These are phyloP conservation scores for Paramecium sexaurelia DNA, from an alignment of 73 alveolate genomes.

Conservation along the genomic window DNA sequence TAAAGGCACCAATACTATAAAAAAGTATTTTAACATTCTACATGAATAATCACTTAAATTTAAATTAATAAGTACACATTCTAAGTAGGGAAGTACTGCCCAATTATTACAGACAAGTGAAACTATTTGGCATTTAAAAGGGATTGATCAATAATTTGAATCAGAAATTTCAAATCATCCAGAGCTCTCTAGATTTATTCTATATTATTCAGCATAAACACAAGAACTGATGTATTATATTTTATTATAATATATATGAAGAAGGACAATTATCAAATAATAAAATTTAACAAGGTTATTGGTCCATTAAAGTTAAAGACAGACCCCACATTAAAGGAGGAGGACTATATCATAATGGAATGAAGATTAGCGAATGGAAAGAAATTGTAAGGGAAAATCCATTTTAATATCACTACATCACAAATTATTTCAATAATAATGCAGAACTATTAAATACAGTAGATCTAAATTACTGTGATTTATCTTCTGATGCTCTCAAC, in stretches of 20 bases:
- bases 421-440: background rate
- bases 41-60: background rate
- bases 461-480: background rate
- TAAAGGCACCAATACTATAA: background rate
- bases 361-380: background rate
- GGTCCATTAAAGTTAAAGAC: background rate
- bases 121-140: background rate
- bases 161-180: background rate
- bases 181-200: background rate
- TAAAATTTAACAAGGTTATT: background rate
- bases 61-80: background rate
- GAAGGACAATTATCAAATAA: background rate
- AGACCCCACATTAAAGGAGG: conserved; percentile 6
- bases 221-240: conserved; percentile 13
- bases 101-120: background rate
- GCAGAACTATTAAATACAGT: background rate
- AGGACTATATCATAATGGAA: background rate
- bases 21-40: background rate
- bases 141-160: background rate
- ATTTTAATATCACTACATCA: background rate
- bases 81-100: background rate
- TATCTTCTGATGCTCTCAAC: background rate
- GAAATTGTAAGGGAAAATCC: background rate
- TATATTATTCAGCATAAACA: background rate
- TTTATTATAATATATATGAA: conserved; percentile 10